These are phyloP conservation scores for Liquidambar formosana DNA, from an alignment of 164 flowering plant species.

Conservation along the genomic window DNA sequence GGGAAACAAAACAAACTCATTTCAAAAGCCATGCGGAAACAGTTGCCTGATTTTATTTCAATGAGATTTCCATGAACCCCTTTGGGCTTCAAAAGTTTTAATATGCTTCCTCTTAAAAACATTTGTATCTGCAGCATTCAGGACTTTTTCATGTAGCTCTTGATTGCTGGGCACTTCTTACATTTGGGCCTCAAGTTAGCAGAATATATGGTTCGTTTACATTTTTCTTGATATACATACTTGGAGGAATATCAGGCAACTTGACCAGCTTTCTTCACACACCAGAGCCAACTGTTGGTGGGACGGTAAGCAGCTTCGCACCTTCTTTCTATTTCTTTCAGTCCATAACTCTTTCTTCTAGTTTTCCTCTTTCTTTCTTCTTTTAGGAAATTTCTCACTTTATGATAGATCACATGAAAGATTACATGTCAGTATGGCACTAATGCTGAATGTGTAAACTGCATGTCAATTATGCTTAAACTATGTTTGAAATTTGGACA, in stretches of 20 bases:
- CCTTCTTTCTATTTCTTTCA: background rate
- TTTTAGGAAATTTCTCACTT: too few species aligned
- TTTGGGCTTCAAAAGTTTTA: background rate
- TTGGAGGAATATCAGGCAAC: slow-evolving; percentile 81
- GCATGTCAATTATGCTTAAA: too few species aligned
- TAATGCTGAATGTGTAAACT: too few species aligned
- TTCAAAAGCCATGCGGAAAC: too few species aligned
- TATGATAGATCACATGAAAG: too few species aligned
- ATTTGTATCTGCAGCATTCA: slow-evolving; percentile 56
- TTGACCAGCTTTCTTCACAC: slow-evolving; percentile 71
- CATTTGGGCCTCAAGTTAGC: slow-evolving; percentile 68
- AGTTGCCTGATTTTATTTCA: background rate
- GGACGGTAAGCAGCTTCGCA: slow-evolving; percentile 52
- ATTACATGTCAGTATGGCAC: too few species aligned
- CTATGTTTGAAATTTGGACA: too few species aligned
- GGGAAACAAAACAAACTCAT: background rate
- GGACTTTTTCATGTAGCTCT: slow-evolving; percentile 67
- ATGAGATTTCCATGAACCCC: background rate
- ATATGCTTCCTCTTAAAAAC: slow-evolving; percentile 1
- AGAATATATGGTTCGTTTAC: slow-evolving; percentile 63
- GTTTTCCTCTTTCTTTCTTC: too few species aligned
- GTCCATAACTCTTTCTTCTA: background rate
- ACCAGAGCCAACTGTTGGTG: slow-evolving; percentile 72
- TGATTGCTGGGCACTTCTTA: slow-evolving; percentile 66
- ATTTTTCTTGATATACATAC: slow-evolving; percentile 62